Percentiles rank a stretch among this genome's conserved stretches.
Conservation (phyloP, 768 basidiomycete genomes). For the Sporobolomyces phaffii region DNA sequence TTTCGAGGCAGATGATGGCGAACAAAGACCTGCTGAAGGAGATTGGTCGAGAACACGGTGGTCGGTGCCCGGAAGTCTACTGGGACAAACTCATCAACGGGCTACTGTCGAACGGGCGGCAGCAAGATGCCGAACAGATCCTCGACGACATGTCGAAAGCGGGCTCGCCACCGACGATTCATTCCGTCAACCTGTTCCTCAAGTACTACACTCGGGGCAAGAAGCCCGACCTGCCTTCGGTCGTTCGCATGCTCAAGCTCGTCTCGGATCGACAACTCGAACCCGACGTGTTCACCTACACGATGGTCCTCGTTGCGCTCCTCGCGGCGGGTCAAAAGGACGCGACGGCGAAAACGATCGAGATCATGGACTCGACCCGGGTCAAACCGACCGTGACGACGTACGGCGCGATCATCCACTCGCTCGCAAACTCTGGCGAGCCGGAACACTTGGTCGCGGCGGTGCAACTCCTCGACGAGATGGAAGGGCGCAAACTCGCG, state of each 20-base stretch:
- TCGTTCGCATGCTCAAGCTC: conserved; percentile 57
- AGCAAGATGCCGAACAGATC: conserved; percentile 48
- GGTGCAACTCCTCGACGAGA: conserved; percentile 63
- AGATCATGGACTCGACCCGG: conserved; percentile 69
- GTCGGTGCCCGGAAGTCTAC: conserved; percentile 41
- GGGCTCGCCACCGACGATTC: conserved; percentile 63
- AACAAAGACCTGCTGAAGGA: conserved; percentile 57
- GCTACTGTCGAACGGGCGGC: conserved; percentile 51
- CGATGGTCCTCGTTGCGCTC: conserved; percentile 72
- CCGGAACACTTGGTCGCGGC: conserved; percentile 56
- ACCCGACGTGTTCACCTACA: conserved; percentile 80
- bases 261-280: conserved; percentile 56
- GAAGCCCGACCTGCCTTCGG: conserved; percentile 58
- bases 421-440: conserved; percentile 57
- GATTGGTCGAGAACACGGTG: conserved; percentile 51
- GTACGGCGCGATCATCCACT: conserved; percentile 71
- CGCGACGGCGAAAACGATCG: conserved; percentile 60
- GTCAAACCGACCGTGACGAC: conserved; percentile 68
- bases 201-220: conserved; percentile 55
- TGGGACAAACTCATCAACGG: conserved; percentile 73
- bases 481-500: conserved; percentile 56
- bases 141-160: conserved; percentile 49
- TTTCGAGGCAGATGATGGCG: conserved; percentile 49
- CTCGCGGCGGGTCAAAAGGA: conserved; percentile 63
- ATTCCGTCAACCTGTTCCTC: conserved; percentile 76